These are phyloP conservation scores for Cymbopogon flexuosus DNA, from an alignment of 202 grass and related monocot species.

Conservation along the genomic window DNA sequence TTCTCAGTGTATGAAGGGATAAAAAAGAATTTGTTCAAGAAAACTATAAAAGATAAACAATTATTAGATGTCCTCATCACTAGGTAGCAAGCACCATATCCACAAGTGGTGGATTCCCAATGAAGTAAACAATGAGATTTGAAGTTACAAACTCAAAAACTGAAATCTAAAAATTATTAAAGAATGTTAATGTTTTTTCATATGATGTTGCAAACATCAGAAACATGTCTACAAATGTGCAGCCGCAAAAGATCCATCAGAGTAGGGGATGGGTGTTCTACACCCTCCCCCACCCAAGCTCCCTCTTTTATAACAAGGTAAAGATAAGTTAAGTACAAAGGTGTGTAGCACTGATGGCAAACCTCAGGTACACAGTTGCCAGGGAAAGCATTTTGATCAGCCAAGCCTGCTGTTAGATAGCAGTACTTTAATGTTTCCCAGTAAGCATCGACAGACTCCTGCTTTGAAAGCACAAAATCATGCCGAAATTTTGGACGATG, in stretches of 20 bases:
- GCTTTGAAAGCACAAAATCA: constrained; percentile 76
- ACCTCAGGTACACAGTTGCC: constrained; percentile 82
- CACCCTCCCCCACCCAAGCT: too few relatives aligned
- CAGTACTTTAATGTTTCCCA: constrained; percentile 94
- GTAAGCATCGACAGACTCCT: constrained; percentile 68
- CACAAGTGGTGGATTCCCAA: too few relatives aligned
- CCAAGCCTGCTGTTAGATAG: constrained; percentile 48
- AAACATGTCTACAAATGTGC: too few relatives aligned
- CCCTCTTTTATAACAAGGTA: neutral
- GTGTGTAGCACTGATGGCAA: neutral
- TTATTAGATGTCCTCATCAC: too few relatives aligned
- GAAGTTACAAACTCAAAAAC: too few relatives aligned
- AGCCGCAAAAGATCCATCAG: too few relatives aligned
- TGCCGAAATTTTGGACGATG: constrained; percentile 48
- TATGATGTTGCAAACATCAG: too few relatives aligned
- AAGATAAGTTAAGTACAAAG: neutral
- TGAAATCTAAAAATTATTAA: too few relatives aligned
- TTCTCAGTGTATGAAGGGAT: neutral
- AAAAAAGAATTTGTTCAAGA: neutral
- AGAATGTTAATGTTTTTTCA: too few relatives aligned
- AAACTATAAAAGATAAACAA: neutral
- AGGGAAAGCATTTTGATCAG: constrained; percentile 65
- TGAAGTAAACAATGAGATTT: too few relatives aligned
- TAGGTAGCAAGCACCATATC: too few relatives aligned
- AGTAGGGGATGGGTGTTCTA: too few relatives aligned